Conservation (phyloP, 306 rosid genomes). For the Ochetophila trinervis region DNA sequence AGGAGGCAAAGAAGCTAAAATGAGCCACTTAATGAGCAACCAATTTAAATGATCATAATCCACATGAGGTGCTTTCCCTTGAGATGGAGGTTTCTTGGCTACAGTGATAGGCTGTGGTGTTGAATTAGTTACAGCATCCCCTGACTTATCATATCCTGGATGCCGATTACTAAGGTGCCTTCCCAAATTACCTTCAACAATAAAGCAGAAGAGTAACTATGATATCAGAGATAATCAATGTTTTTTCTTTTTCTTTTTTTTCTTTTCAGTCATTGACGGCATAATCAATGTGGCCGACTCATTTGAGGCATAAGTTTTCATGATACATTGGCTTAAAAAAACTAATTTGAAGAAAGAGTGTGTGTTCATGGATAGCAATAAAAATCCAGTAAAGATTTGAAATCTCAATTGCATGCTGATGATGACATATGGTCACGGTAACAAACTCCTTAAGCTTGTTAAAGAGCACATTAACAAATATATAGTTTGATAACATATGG, state of each 20-base stretch:
- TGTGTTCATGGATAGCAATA: background rate
- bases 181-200: slow-evolving; percentile 79
- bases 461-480: background rate
- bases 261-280: too few species aligned
- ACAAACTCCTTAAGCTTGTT: slow-evolving; percentile 18
- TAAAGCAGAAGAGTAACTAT: slow-evolving; percentile 18
- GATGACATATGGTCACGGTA: slow-evolving; percentile 11
- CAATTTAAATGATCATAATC: slow-evolving; percentile 93
- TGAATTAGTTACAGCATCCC: slow-evolving; percentile 47
- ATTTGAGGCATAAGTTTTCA: too few species aligned
- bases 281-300: too few species aligned
- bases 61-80: slow-evolving; percentile 53
- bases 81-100: slow-evolving; percentile 66
- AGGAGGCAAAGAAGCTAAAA: slow-evolving; percentile 78
- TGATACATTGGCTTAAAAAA: background rate
- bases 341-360: background rate
- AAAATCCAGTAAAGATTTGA: background rate
- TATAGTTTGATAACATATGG: background rate
- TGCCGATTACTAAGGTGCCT: slow-evolving; percentile 92
- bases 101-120: slow-evolving; percentile 41
- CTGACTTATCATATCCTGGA: slow-evolving; percentile 87
- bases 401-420: slow-evolving; percentile 4
- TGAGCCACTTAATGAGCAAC: slow-evolving; percentile 88
- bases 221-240: background rate
- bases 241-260: too few species aligned